Evolutionary conservation across 352 stramenopile species (phyloP), one percentile per base, ranked within the genome.

Genomic region (Thalassiosira ordinaria): DNA sequence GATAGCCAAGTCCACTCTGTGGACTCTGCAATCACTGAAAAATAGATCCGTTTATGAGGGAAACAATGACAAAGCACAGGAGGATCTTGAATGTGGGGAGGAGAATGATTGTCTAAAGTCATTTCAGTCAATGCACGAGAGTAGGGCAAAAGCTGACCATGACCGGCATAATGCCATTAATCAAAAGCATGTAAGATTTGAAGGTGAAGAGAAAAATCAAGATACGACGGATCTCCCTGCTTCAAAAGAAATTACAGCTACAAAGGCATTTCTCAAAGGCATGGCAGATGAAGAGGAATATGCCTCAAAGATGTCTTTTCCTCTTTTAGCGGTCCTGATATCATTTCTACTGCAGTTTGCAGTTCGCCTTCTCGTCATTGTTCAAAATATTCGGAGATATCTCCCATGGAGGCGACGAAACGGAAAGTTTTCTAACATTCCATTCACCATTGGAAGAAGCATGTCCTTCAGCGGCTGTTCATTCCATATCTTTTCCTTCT

Each of bases 401-500:
- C 67, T 80, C 64, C 22, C 20, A 33, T 44, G 56, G 57, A 66
- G 27, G 27, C 75, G 35, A 63, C 35, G 37, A n/a, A n/a, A n/a
- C n/a, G n/a, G n/a, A n/a, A n/a, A 46, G 33, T 82, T 82, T 74
- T 47, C 53, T 44, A 55, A 82, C 39, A 76, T 72, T 46, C 78
- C 78, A 26, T 82, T 85, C 53, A 78, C 65, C n/a, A 78, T 85
- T 41, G 71, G 78, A 14, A 62, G 69, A 24, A 64, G 37, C 20
- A 75, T 79, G 60, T 85, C 65, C 24, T 41, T 69, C 14, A 72
- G 65, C 14, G 66, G 70, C 37, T 60, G 29, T 46, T 78, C 78
- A n/a, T 85, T 85, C 61, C 69, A 65, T 26, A 74, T 85, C 33
- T 79, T 75, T 71, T 79, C 55, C 13, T 81, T 85, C 47, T 62